A percentile compares a stretch with the other conserved stretches of the same genome.
phyloP scores from a whole-genome alignment of 192 early-diverging fungal genomes.

The Rhizoclosmatium sp. region DNA sequence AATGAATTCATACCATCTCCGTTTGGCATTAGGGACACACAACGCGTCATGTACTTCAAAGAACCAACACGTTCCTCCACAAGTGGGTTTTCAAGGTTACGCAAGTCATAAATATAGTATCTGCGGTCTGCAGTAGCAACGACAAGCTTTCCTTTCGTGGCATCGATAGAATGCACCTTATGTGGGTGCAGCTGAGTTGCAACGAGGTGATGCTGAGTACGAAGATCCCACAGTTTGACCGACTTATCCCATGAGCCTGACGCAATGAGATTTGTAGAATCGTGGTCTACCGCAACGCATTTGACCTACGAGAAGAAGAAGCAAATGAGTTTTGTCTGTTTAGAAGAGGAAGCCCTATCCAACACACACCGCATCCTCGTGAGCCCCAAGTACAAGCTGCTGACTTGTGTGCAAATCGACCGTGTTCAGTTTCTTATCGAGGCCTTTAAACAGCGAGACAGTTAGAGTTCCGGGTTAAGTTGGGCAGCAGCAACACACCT shows the following conservation, averaged over 20 bases:
- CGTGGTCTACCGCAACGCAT: slow-evolving; percentile 14
- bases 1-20: slow-evolving; percentile 59
- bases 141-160: slow-evolving; percentile 69
- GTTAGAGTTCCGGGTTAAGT: not conserved
- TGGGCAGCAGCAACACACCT: slow-evolving; percentile 49
- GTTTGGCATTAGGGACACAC: slow-evolving; percentile 85
- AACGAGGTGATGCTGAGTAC: slow-evolving; percentile 48
- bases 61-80: slow-evolving; percentile 75
- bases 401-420: slow-evolving; percentile 66
- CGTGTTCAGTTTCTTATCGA: slow-evolving; percentile 8
- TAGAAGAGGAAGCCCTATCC: slow-evolving; percentile 13
- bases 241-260: slow-evolving; percentile 95
- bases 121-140: slow-evolving; percentile 84
- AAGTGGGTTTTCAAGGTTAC: slow-evolving; percentile 78
- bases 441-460: slow-evolving; percentile 2
- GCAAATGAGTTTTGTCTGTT: not conserved
- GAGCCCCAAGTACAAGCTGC: slow-evolving; percentile 72
- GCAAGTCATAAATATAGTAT: slow-evolving; percentile 84
- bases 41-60: slow-evolving; percentile 89
- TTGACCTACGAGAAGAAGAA: slow-evolving; percentile 49
- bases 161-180: slow-evolving; percentile 89
- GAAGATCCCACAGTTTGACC: slow-evolving; percentile 79
- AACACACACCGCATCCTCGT: slow-evolving; percentile 76
- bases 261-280: slow-evolving; percentile 53
- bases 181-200: slow-evolving; percentile 66